Evolutionary conservation across 164 flowering plant species (phyloP), one percentile per base, ranked within the genome.

Genomic region (Hamamelis virginiana): DNA sequence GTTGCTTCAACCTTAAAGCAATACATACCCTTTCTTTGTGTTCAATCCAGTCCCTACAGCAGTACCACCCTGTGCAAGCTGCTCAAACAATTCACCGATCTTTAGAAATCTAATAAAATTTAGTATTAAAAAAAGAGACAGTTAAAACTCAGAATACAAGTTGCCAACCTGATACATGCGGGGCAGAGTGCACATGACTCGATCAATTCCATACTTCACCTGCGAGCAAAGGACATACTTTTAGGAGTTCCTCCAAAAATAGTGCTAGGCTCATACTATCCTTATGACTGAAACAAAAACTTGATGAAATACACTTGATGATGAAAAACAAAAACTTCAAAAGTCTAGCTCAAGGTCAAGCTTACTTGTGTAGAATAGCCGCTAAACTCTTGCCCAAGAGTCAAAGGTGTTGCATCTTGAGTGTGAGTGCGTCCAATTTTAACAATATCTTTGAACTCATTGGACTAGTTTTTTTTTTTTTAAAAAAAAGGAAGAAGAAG

Each of bases 31-130:
- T 78, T 86, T 95, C 84, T 93, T 95, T 12, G 97, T 87, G 84
- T 95, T 95, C 82, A 95, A 76, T 68, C 99, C 99, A 69, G 97
- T 95, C 63, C 99, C 99, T 6, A 95, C 98, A 66, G 99, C 99
- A 78, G 99, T 95, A 56, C 99, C 99, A 75, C 99, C 99, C 73
- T 95, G 99, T 68, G 99, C 99, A 77, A 95, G 93, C 99, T 95
- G 88, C 77, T 47, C 72, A 76, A 45, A 68, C 3, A 43, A 80
- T n/a, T 21, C 26, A 65, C 72, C 28, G 43, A 62, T 18, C 15
- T 25, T 60, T 84, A 33, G 41, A 33, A 33, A 2, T 33, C 41
- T 33, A 2, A 33, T 55, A 84, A 74, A 73, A 58, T 53, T 64
- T 8, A 18, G 6, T 44, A 14, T 27, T 21, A 8, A 65, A 46